Percentiles rank a stretch among this genome's conserved stretches.
Evolutionary conservation across 169 alveolate species (phyloP).

Genomic region (Eimeria sp.): DNA sequence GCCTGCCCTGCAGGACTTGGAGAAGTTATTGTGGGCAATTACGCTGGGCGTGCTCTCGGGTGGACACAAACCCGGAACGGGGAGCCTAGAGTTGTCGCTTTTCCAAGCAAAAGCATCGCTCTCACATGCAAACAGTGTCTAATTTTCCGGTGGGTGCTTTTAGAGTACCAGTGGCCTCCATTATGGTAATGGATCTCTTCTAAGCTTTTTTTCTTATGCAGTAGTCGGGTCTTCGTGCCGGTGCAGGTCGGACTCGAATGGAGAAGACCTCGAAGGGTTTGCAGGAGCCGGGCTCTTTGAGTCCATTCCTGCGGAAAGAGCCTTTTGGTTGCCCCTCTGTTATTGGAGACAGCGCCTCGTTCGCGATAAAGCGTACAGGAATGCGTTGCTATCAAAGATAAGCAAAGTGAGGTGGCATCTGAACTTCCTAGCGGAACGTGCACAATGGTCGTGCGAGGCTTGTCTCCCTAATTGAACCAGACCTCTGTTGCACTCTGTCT

Average conservation of each 20-base stretch:
- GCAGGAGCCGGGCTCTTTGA: constrained; percentile 98
- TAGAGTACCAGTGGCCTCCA: background rate
- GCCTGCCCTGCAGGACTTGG: constrained; percentile 78
- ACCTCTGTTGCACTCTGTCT: background rate
- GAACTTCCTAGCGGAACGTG: too few relatives aligned
- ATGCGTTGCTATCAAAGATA: constrained; percentile 34
- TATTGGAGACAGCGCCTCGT: constrained; percentile 76
- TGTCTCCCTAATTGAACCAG: too few relatives aligned
- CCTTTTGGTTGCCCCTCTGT: constrained; percentile 47
- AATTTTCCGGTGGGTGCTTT: constrained; percentile 84
- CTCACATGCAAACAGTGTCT: constrained; percentile 84
- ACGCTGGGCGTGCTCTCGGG: constrained; percentile 93
- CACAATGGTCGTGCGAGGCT: background rate
- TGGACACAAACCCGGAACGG: constrained; percentile 87
- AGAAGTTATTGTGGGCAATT: constrained; percentile 89
- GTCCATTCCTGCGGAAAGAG: constrained; percentile 90
- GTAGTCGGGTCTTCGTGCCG: constrained; percentile 76
- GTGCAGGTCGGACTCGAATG: constrained; percentile 94
- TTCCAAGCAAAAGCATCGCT: constrained; percentile 87
- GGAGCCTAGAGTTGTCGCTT: constrained; percentile 85
- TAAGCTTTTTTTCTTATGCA: background rate
- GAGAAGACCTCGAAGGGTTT: constrained; percentile 96
- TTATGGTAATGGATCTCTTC: background rate
- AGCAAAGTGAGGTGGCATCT: constrained; percentile 37
- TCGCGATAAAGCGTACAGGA: constrained; percentile 53